Conservation (phyloP, 768 basidiomycete species). For the Hypholoma sublateritium region DNA sequence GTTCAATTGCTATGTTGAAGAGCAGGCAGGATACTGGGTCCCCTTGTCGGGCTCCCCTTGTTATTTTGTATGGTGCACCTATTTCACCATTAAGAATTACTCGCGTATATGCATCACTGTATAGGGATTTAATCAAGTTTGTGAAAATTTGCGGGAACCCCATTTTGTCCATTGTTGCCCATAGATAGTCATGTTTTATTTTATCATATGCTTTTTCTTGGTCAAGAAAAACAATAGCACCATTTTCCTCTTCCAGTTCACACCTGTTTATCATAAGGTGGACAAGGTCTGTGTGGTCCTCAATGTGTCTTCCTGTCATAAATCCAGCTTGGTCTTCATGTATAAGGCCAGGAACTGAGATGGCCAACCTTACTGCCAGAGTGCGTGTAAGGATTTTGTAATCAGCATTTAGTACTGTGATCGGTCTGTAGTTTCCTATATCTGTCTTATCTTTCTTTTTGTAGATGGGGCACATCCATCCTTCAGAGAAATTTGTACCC, state of each 20-base stretch:
- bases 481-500: slow-evolving; percentile 21
- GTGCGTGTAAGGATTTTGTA: slow-evolving; percentile 33
- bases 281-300: slow-evolving; percentile 31
- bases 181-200: slow-evolving; percentile 30
- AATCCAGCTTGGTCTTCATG: slow-evolving; percentile 36
- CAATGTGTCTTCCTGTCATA: slow-evolving; percentile 28
- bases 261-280: slow-evolving; percentile 23
- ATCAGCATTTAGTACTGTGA: slow-evolving; percentile 36
- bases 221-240: slow-evolving; percentile 23
- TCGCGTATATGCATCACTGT: slow-evolving; percentile 18
- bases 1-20: slow-evolving; percentile 41
- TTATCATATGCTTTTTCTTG: too few species aligned
- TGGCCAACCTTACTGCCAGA: slow-evolving; percentile 19
- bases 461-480: slow-evolving; percentile 40
- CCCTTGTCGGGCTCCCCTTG: slow-evolving; percentile 33
- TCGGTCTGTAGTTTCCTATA: slow-evolving; percentile 37
- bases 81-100: background rate
- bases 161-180: slow-evolving; percentile 2
- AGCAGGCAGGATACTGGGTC: slow-evolving; percentile 40
- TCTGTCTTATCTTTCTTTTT: slow-evolving; percentile 36
- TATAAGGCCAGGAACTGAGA: slow-evolving; percentile 18
- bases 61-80: slow-evolving; percentile 25
- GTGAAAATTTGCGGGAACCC: slow-evolving; percentile 21
- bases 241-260: slow-evolving; percentile 24
- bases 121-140: slow-evolving; percentile 26